These are phyloP conservation scores for Fusarium hostae DNA, from an alignment of 2,329 filamentous ascomycete genomes.

Conservation along the genomic window DNA sequence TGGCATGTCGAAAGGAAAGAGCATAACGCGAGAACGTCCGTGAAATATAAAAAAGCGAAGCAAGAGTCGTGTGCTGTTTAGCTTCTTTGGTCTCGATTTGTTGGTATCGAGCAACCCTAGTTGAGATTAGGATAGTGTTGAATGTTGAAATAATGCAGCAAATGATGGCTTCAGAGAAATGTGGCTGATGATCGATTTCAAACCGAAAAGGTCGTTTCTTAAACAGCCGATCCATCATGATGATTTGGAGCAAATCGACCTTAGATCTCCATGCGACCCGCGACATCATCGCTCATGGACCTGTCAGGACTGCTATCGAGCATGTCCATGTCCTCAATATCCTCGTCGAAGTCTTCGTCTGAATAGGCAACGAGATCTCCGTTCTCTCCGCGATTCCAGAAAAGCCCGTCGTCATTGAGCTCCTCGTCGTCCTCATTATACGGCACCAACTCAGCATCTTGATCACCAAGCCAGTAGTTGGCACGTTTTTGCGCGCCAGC, in stretches of 20 bases:
- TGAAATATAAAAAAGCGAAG: constrained; percentile 22
- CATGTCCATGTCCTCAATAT: constrained; percentile 56
- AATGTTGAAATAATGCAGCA: constrained; percentile 33
- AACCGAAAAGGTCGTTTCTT: constrained; percentile 6
- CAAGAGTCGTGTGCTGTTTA: constrained; percentile 17
- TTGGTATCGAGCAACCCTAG: constrained; percentile 7
- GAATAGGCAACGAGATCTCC: constrained; percentile 66
- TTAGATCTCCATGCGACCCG: constrained; percentile 71
- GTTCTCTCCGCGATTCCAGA: constrained; percentile 69
- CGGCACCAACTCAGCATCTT: constrained; percentile 60
- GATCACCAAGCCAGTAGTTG: constrained; percentile 86
- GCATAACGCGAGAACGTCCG: background rate
- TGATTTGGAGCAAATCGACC: constrained; percentile 8
- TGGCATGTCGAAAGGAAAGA: constrained; percentile 21
- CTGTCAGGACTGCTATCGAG: constrained; percentile 59
- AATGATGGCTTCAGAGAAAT: constrained; percentile 12
- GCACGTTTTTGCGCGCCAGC: constrained; percentile 73
- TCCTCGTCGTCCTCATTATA: constrained; percentile 61
- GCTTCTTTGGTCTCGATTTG: constrained; percentile 7
- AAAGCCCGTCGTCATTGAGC: constrained; percentile 60
- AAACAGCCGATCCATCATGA: background rate
- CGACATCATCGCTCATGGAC: constrained; percentile 72
- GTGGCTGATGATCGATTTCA: background rate
- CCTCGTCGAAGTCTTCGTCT: constrained; percentile 62
- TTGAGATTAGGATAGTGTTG: constrained; percentile 25